Percentiles rank a stretch among this genome's conserved stretches.
phyloP scores from a whole-genome alignment of 768 basidiomycete species.

The Serendipita sp. region DNA sequence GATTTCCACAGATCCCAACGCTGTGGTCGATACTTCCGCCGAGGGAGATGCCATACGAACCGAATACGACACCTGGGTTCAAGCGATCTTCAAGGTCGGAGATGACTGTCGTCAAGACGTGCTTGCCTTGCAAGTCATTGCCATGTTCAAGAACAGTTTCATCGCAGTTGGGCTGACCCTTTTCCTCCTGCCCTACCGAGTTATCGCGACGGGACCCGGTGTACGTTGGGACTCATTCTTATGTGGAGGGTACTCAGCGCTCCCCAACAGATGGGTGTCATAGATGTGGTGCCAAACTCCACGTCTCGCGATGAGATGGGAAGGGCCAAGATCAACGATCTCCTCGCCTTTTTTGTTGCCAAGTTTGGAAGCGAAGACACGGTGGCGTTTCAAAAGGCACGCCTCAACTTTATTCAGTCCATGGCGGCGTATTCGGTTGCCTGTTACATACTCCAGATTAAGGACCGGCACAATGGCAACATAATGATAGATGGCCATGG shows the following conservation, averaged over 20 bases:
- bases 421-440: constrained; percentile 99
- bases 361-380: constrained; percentile 89
- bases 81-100: constrained; percentile 99
- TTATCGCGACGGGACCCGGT: constrained; percentile 91
- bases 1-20: constrained; percentile 55
- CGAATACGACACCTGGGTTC: constrained; percentile 80
- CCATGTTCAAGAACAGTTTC: constrained; percentile 99
- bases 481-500: constrained; percentile 99
- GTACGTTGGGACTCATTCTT: constrained; percentile 31
- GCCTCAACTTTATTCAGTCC: constrained; percentile 92
- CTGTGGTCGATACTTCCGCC: constrained; percentile 48
- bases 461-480: constrained; percentile 97
- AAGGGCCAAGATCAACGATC: constrained; percentile 91
- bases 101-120: constrained; percentile 98
- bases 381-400: constrained; percentile 77
- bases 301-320: constrained; percentile 99
- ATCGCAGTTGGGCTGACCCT: constrained; percentile 72
- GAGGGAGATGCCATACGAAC: constrained; percentile 27
- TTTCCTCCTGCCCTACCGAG: constrained; percentile 90
- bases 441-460: constrained; percentile 96
- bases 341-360: constrained; percentile 83
- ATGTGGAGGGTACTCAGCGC: neutral
- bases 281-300: constrained; percentile 94
- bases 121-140: constrained; percentile 91
- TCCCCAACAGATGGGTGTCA: constrained; percentile 45